Base-by-base conservation (phyloP, 2,329 filamentous ascomycete species). In the Juglanconis oblonga region DNA sequence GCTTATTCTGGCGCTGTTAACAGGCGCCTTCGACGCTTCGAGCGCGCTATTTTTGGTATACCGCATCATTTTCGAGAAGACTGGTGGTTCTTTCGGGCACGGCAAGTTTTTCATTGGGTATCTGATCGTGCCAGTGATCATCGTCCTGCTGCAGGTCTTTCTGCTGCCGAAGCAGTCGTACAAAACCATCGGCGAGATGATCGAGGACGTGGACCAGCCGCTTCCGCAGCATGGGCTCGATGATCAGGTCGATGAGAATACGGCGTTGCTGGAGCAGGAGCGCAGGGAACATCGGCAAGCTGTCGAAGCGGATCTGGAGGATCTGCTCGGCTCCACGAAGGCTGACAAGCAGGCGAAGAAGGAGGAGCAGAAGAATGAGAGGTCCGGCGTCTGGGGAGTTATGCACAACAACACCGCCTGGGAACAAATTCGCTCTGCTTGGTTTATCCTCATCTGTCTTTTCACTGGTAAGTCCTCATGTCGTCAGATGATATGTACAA, bases 171-270 rank as follows among this genome's bases (percentile, higher is more conserved):
- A 77, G 14, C 85, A 87, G 64, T 92, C 88, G 1, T 95, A 95
- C 78, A 93, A 95, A 74, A 94, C 90, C 0, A 85, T 93, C 1
- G 90, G 91, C 50, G 92, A 97, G 73, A 82, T 97, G 44, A 87
- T 95, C 5, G 83, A 87, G 59, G 84, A 91, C 69, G 87, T 86
- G 14, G 88, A 92, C 65, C 79, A 81, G 45, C 71, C 77, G 29
- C 68, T 73, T 62, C 68, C 71, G 8, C 69, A 70, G 2, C 70
- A 71, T 14, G 67, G 69, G 14, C 68, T 67, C 24, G 66, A 73
- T 7, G 86, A 88, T 64, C 81, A 85, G 69, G 71, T 85, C 38
- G 80, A 85, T 64, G 84, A 87, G 69, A 74, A 83, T 64, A 83
- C 81, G 10, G 81, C 80, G 0, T 75, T 84, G 4, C 73, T 84